These are phyloP conservation scores for Juncus effusus DNA, from an alignment of 176 grass and related monocot genomes.

Conservation along the genomic window DNA sequence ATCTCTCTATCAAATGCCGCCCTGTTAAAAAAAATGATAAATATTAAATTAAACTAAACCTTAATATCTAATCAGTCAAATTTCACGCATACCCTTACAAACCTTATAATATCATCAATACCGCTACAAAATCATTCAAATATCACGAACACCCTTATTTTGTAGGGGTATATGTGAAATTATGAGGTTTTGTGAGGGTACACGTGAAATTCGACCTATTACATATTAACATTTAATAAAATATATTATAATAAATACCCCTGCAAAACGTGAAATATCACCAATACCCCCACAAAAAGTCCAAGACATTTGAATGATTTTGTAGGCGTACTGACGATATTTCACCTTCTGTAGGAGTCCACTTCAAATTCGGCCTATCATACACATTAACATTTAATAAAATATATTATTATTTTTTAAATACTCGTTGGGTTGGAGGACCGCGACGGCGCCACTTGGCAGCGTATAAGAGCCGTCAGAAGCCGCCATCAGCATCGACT, in stretches of 20 bases:
- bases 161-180: neutral
- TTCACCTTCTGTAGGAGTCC: too few species aligned
- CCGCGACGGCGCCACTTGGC: conserved; percentile 87
- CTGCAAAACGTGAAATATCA: too few species aligned
- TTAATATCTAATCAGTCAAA: neutral
- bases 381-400: neutral
- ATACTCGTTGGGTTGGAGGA: conserved; percentile 97
- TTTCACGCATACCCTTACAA: neutral
- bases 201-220: neutral
- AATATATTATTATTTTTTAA: conserved; percentile 21
- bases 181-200: neutral
- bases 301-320: too few species aligned
- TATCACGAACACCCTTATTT: neutral
- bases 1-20: conserved; percentile 99
- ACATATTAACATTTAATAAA: neutral
- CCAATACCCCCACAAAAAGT: too few species aligned
- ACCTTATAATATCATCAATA: too few species aligned
- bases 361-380: too few species aligned
- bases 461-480: conserved; percentile 89
- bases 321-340: too few species aligned
- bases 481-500: conserved; percentile 97
- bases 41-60: neutral
- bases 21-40: conserved; percentile 40
- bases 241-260: too few species aligned
- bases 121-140: neutral